Evolutionary conservation across 257 asterid genomes (phyloP), one percentile per base, ranked within the genome.

Genomic region (Solanum chmielewskii): DNA sequence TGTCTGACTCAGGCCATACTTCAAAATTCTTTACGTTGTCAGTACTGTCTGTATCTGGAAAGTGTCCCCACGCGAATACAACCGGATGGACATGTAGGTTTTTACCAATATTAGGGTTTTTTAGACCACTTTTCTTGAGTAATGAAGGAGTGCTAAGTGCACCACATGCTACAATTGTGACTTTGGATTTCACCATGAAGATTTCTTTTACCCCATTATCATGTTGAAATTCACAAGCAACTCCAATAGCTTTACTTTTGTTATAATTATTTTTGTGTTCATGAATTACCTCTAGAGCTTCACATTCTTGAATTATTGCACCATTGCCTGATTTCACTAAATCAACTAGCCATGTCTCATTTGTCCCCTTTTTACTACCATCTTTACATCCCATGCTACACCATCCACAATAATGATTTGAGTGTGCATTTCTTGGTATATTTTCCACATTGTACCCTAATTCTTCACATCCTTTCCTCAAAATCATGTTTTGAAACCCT

Each of bases 361-460:
- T 7, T 3, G 93, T 92, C 25, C 99, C 94, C 52, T 92, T 95
- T 90, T 96, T 96, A n/a, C 83, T 89, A 11, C 99, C 98, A 13
- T 94, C 96, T 85, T 87, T 91, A 88, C 99, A 96, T 6, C 99
- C 98, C 11, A 96, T 89, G 89, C 93, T 86, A 85, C 99, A 96
- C 94, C 94, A 95, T 3, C 98, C 98, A 25, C 99, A 96, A 80
- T 94, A 89, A 70, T 96, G 99, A 91, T 94, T 97, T 2, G 92
- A 21, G 0, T 93, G 68, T 2, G 98, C 90, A 78, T 96, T 96
- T 2, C 93, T 89, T 0, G 99, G 98, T 64, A 94, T 92, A 7
- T 81, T 91, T 33, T 92, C 92, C 2, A 92, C 93, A 0, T 92
- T 92, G 66, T 90, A 94, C 16, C 98, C 95, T 76, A 94, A 91